Percentiles rank a stretch among this genome's conserved stretches.
Conservation (phyloP, 306 rosid species). For the Rosa rugosa region DNA sequence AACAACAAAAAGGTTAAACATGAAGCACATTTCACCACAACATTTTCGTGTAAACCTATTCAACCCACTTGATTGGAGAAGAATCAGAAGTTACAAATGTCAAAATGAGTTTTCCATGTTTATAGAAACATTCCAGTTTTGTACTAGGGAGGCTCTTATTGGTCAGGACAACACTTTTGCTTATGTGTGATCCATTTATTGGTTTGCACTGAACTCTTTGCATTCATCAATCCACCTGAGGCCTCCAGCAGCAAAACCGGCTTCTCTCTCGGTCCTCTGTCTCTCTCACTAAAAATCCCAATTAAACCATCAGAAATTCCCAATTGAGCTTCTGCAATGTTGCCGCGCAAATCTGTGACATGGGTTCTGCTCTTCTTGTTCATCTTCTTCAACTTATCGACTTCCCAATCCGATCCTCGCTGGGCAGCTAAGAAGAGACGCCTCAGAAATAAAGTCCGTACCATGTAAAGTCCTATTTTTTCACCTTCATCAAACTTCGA, state of each 20-base stretch:
- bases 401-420: slow-evolving; percentile 36
- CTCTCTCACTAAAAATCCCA: slow-evolving; percentile 14
- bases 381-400: slow-evolving; percentile 32
- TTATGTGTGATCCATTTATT: neutral
- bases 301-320: neutral
- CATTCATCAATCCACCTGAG: neutral
- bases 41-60: too few species aligned
- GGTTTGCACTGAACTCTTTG: neutral
- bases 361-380: slow-evolving; percentile 53
- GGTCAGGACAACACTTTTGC: neutral
- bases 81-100: neutral
- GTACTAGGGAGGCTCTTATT: neutral
- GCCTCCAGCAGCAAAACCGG: neutral
- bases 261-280: neutral
- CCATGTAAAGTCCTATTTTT: slow-evolving; percentile 45
- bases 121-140: neutral
- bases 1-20: too few species aligned
- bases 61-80: too few species aligned
- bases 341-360: slow-evolving; percentile 34
- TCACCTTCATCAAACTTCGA: neutral
- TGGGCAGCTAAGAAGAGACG: slow-evolving; percentile 65
- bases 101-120: neutral
- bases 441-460: slow-evolving; percentile 86
- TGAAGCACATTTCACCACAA: too few species aligned
- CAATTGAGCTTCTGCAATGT: slow-evolving; percentile 29